phyloP scores from a whole-genome alignment of 441 rosid genomes.

The Codiaeum variegatum region DNA sequence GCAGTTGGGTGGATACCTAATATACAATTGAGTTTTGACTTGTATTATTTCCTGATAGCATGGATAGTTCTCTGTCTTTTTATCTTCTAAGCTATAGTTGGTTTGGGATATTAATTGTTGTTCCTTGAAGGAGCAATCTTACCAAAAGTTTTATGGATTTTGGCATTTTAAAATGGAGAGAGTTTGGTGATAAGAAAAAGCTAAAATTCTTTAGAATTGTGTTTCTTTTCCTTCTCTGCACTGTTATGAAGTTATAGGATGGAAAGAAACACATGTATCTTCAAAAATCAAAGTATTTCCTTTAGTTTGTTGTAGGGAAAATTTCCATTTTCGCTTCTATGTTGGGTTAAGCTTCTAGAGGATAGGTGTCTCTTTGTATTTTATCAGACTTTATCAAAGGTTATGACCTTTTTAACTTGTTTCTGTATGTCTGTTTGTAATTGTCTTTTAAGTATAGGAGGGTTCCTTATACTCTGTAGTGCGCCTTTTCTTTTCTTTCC shows the following conservation, averaged over 20 bases:
- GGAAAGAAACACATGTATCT: not conserved
- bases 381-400: not conserved
- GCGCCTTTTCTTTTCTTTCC: not conserved
- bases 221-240: not conserved
- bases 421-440: not conserved
- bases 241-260: not conserved
- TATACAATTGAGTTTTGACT: not conserved
- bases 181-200: not conserved
- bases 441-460: not conserved
- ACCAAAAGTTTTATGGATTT: not conserved
- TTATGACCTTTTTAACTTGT: not conserved
- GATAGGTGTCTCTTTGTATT: not conserved
- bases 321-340: not conserved
- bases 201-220: not conserved
- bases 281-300: not conserved
- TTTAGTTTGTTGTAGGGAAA: not conserved
- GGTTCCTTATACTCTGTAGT: not conserved
- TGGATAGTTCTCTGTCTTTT: not conserved
- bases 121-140: not conserved
- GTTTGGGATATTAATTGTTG: not conserved
- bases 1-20: not conserved
- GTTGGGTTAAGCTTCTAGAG: not conserved
- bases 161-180: too few species aligned
- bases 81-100: not conserved
- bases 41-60: not conserved